Percentiles rank a stretch among this genome's conserved stretches.
Evolutionary conservation across 176 grass and related monocot genomes (phyloP).

Genomic region (Cenchrus americanus): DNA sequence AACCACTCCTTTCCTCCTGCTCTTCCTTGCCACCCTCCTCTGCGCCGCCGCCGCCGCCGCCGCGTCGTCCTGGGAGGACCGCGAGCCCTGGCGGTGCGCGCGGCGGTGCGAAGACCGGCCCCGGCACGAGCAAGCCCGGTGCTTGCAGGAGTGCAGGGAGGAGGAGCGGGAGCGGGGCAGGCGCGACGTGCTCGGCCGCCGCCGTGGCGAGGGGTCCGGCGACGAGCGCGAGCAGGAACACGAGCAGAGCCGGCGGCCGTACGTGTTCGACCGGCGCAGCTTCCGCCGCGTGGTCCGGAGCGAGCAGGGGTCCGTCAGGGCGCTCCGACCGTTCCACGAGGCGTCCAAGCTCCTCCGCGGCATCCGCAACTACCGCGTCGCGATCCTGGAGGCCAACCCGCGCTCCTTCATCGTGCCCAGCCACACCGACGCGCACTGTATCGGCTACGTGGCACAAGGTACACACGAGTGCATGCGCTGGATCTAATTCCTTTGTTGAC

Average conservation of each 20-base stretch:
- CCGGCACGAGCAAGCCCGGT: neutral
- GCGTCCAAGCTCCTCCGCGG: conserved; percentile 63
- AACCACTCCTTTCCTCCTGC: conserved; percentile 34
- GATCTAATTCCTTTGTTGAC: neutral
- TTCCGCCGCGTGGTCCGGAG: conserved; percentile 42
- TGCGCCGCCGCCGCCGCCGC: conserved; percentile 35
- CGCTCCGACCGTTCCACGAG: conserved; percentile 58
- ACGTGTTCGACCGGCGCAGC: conserved; percentile 60
- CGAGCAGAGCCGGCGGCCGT: conserved; percentile 27
- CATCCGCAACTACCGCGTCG: conserved; percentile 74
- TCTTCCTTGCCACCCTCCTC: conserved; percentile 48
- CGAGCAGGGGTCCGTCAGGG: conserved; percentile 56
- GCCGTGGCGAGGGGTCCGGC: neutral
- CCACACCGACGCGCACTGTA: conserved; percentile 60
- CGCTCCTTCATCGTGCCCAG: conserved; percentile 65
- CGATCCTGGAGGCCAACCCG: conserved; percentile 58
- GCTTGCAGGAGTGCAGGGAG: conserved; percentile 33
- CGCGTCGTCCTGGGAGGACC: conserved; percentile 33
- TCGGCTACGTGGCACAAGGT: conserved; percentile 76
- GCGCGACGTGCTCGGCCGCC: neutral
- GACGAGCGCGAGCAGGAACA: neutral
- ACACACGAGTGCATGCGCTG: too few relatives aligned
- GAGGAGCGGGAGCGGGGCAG: conserved; percentile 11
- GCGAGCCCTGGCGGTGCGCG: conserved; percentile 15
- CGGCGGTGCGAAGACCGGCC: conserved; percentile 32